Percentiles rank a stretch among this genome's conserved stretches.
phyloP scores from a whole-genome alignment of 495 filamentous ascomycete species.

The Hypoxylon fragiforme region DNA sequence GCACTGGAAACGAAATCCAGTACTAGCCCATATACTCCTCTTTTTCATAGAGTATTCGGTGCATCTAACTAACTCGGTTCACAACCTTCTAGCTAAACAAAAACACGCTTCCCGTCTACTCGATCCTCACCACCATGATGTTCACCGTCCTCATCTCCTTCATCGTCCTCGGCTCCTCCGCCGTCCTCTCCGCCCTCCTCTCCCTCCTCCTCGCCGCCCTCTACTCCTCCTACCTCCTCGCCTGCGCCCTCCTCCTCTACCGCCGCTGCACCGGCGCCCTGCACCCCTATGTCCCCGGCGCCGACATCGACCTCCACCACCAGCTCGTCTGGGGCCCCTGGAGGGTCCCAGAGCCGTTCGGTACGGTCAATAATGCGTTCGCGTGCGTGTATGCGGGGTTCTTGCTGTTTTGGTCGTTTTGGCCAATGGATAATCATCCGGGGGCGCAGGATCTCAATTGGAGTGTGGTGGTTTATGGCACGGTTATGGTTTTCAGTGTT shows the following conservation, averaged over 20 bases:
- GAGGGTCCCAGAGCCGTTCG: constrained; percentile 49
- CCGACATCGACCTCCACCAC: constrained; percentile 34
- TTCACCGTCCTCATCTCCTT: constrained; percentile 59
- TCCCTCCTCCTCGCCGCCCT: constrained; percentile 51
- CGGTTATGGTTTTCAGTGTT: constrained; percentile 47
- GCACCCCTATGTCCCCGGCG: constrained; percentile 26
- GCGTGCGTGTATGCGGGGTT: constrained; percentile 52
- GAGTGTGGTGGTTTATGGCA: constrained; percentile 48
- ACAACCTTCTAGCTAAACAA: constrained; percentile 38
- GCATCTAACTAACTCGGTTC: constrained; percentile 5
- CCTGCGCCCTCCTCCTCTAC: constrained; percentile 37
- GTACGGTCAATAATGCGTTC: constrained; percentile 50
- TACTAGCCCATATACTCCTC: too few species aligned
- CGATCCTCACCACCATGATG: constrained; percentile 51
- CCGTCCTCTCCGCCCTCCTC: constrained; percentile 59
- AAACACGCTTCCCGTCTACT: constrained; percentile 51
- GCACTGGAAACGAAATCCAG: too few species aligned
- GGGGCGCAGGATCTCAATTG: constrained; percentile 49
- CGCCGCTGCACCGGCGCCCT: constrained; percentile 45
- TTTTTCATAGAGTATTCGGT: too few species aligned
- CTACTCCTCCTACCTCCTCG: constrained; percentile 53
- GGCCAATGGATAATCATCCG: constrained; percentile 42
- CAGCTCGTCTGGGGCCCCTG: constrained; percentile 55
- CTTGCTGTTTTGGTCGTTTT: constrained; percentile 56
- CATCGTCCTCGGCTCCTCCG: constrained; percentile 62